phyloP scores from a whole-genome alignment of 805 yeast species.

The Yarrowia sp. region DNA sequence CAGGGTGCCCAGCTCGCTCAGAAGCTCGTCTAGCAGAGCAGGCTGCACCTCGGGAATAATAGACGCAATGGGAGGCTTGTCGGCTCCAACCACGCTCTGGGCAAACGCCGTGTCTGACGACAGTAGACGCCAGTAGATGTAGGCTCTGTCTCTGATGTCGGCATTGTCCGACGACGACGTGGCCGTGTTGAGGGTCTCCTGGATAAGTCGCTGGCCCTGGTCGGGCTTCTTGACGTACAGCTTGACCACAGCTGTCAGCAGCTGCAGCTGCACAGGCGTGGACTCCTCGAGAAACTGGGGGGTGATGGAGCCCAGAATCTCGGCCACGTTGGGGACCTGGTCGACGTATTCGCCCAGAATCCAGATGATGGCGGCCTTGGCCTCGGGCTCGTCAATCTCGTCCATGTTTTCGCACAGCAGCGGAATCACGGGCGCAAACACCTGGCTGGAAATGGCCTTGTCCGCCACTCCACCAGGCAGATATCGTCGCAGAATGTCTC shows the following conservation, averaged over 20 bases:
- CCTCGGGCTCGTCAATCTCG: conserved; percentile 67
- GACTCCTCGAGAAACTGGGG: conserved; percentile 60
- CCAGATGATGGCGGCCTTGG: conserved; percentile 80
- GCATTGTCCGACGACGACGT: conserved; percentile 80
- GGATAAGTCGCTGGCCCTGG: conserved; percentile 66
- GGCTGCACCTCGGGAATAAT: conserved; percentile 72
- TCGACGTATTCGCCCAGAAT: conserved; percentile 69
- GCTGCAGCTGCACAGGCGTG: conserved; percentile 70
- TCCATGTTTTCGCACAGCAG: conserved; percentile 46
- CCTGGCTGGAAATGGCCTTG: conserved; percentile 50
- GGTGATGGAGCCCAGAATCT: conserved; percentile 44
- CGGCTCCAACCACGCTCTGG: conserved; percentile 53
- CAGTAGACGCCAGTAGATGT: conserved; percentile 79
- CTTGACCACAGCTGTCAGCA: conserved; percentile 74
- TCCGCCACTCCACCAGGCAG: conserved; percentile 74
- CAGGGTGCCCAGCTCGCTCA: conserved; percentile 75
- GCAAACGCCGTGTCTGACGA: conserved; percentile 80
- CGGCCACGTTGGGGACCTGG: conserved; percentile 43
- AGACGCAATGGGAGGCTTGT: conserved; percentile 66
- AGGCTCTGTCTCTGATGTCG: conserved; percentile 82
- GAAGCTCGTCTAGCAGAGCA: conserved; percentile 59
- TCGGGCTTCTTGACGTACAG: conserved; percentile 59
- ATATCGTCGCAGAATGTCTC: conserved; percentile 72
- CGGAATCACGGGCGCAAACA: conserved; percentile 46
- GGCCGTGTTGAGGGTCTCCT: conserved; percentile 66